A percentile compares a stretch with the other conserved stretches of the same genome.
These are phyloP conservation scores for Trametes polyzona DNA, from an alignment of 1,284 basidiomycete genomes.

Conservation along the genomic window DNA sequence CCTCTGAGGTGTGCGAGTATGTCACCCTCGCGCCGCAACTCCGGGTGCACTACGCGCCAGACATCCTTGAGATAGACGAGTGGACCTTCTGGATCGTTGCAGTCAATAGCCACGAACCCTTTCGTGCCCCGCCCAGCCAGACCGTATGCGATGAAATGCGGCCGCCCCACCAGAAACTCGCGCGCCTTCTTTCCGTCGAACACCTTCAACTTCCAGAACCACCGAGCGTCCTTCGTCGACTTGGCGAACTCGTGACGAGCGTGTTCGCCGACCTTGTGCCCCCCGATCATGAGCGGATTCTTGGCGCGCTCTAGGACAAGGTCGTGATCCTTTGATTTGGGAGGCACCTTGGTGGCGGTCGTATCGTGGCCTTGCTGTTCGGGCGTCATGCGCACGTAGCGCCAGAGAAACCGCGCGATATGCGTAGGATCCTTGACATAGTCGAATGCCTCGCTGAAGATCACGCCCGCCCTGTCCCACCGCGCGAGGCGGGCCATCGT, in stretches of 20 bases:
- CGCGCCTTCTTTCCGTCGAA: too few species aligned
- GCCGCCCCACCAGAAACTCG: constrained; percentile 9
- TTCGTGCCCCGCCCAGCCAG: constrained; percentile 10
- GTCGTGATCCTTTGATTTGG: not conserved
- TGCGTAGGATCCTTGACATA: not conserved
- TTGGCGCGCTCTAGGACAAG: not conserved
- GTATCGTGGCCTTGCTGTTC: not conserved
- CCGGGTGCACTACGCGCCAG: constrained; percentile 10
- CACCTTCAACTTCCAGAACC: too few species aligned
- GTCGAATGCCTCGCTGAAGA: not conserved
- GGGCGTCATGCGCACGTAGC: not conserved
- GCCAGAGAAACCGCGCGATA: not conserved
- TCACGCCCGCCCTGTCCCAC: not conserved
- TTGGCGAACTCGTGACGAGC: not conserved
- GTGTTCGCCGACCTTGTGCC: not conserved
- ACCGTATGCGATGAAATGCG: constrained; percentile 3
- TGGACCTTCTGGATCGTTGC: not conserved
- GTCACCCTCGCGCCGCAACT: constrained; percentile 8
- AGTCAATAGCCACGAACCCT: constrained; percentile 12
- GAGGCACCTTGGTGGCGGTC: not conserved
- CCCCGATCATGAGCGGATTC: not conserved
- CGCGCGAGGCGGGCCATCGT: not conserved
- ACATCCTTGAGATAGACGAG: constrained; percentile 17
- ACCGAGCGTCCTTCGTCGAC: not conserved
- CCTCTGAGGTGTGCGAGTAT: not conserved